Percentiles rank a stretch among this genome's conserved stretches.
Conservation (phyloP, 2,329 filamentous ascomycete species). For the Fusarium proliferatum region DNA sequence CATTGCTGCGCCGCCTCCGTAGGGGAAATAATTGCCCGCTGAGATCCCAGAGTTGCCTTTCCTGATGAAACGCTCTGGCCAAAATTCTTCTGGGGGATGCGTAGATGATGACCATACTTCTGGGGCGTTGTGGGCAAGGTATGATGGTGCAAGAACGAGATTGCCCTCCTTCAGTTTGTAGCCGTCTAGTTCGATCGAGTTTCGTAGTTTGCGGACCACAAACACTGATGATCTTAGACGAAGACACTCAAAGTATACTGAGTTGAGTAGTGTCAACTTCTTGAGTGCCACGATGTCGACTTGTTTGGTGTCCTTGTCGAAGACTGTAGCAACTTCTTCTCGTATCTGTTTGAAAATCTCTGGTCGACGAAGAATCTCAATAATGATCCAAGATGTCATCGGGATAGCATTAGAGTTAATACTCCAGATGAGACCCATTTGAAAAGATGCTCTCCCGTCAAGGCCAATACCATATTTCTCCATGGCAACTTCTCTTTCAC, state of each 20-base stretch:
- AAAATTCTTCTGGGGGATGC: constrained; percentile 36
- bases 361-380: constrained; percentile 37
- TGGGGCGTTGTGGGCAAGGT: constrained; percentile 36
- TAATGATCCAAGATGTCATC: constrained; percentile 40
- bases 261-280: constrained; percentile 34
- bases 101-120: constrained; percentile 26
- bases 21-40: constrained; percentile 41
- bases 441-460: constrained; percentile 38
- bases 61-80: constrained; percentile 40
- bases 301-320: not conserved
- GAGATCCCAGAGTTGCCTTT: constrained; percentile 20
- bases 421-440: constrained; percentile 42
- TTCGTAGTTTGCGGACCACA: constrained; percentile 38
- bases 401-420: constrained; percentile 43
- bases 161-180: constrained; percentile 38
- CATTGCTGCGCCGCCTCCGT: constrained; percentile 42
- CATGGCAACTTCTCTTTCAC: constrained; percentile 38
- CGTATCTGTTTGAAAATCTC: constrained; percentile 30
- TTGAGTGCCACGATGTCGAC: constrained; percentile 31
- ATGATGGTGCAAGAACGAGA: constrained; percentile 38
- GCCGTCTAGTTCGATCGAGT: constrained; percentile 38
- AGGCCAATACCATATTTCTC: constrained; percentile 38
- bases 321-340: constrained; percentile 21
- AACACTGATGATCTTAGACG: constrained; percentile 38
- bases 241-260: constrained; percentile 37